These are phyloP conservation scores for Phytophthora niederhauseri DNA, from an alignment of 352 stramenopile species.

Conservation along the genomic window DNA sequence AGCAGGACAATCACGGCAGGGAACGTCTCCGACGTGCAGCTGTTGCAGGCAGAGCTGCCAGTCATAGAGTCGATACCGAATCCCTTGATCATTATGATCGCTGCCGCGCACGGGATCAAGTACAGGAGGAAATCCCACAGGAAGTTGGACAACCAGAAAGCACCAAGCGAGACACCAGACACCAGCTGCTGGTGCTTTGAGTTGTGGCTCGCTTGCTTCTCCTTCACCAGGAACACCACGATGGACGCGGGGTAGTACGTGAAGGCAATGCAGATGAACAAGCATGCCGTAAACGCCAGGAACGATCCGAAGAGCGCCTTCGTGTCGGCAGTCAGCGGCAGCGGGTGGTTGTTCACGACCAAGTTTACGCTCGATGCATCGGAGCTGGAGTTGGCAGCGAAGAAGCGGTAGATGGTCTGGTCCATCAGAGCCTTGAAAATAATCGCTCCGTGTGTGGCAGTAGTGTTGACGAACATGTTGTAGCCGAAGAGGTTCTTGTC, in stretches of 20 bases:
- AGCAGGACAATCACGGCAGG: conserved; percentile 60
- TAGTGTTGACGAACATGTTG: conserved; percentile 74
- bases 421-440: conserved; percentile 77
- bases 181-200: conserved; percentile 98
- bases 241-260: conserved; percentile 93
- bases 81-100: conserved; percentile 50
- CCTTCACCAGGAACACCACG: conserved; percentile 96
- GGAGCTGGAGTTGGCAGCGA: conserved; percentile 37
- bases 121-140: conserved; percentile 95
- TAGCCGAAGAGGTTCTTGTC: conserved; percentile 59
- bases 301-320: conserved; percentile 58
- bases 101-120: conserved; percentile 66
- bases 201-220: conserved; percentile 91
- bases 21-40: conserved; percentile 54
- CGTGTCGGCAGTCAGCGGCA: conserved; percentile 51
- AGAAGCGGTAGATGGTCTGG: conserved; percentile 64
- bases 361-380: conserved; percentile 36
- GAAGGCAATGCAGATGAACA: conserved; percentile 92
- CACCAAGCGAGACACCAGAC: conserved; percentile 90
- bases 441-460: conserved; percentile 48
- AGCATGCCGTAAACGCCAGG: conserved; percentile 72
- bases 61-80: conserved; percentile 60
- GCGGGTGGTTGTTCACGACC: conserved; percentile 57
- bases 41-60: conserved; percentile 47
- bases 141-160: conserved; percentile 98